These are phyloP conservation scores for Fraxinus americana DNA, from an alignment of 257 asterid genomes.

Conservation along the genomic window DNA sequence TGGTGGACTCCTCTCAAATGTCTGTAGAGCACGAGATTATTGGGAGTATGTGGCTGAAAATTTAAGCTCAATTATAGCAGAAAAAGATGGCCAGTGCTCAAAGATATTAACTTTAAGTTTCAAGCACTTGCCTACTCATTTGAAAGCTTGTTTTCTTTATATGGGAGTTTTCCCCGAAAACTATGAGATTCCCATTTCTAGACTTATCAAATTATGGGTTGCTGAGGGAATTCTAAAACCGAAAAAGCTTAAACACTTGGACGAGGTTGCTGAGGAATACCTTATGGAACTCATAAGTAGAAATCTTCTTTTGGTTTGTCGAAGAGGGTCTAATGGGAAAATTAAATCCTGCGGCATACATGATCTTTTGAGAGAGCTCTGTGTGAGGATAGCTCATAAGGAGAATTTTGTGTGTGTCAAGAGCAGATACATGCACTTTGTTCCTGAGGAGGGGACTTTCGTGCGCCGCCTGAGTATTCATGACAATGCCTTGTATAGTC, in stretches of 20 bases:
- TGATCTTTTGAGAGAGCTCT: conserved; percentile 30
- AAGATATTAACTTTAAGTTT: conserved; percentile 32
- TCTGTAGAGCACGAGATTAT: not conserved
- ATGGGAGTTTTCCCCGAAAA: no score
- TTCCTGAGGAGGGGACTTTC: not conserved
- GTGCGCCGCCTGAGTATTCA: conserved; percentile 9
- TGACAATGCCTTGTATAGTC: not conserved
- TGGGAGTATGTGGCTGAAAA: conserved; percentile 28
- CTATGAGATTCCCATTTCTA: no score
- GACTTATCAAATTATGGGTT: no score
- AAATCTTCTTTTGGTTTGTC: no score
- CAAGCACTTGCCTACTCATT: conserved; percentile 27
- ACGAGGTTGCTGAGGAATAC: no score
- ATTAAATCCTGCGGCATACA: no score
- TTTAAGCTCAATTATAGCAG: no score
- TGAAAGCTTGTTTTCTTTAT: conserved; percentile 7
- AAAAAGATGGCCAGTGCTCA: conserved; percentile 9
- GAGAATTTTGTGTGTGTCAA: not conserved
- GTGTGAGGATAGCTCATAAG: conserved; percentile 21
- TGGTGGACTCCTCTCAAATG: not conserved
- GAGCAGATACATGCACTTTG: no score
- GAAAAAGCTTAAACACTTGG: no score
- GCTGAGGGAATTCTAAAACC: no score
- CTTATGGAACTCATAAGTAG: no score
- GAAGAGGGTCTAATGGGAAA: no score